Conservation (phyloP, 805 yeast genomes). For the Saccharomycopsis javanensis region DNA sequence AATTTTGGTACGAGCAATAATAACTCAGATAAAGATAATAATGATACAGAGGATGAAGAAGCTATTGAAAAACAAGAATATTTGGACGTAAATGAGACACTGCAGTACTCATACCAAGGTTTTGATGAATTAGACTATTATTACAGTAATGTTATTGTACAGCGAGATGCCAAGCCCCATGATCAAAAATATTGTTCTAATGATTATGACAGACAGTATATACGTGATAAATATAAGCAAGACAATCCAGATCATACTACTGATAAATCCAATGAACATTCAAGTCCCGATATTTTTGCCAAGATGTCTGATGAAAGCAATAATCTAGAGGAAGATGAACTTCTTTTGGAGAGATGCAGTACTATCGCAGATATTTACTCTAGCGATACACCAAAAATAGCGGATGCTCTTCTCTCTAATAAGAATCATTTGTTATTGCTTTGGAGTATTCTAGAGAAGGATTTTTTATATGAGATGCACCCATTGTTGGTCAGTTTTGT, state of each 20-base stretch:
- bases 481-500: conserved; percentile 16
- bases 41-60: neutral
- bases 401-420: conserved; percentile 12
- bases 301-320: neutral
- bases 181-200: conserved; percentile 3
- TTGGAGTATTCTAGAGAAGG: conserved; percentile 15
- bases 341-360: conserved; percentile 7
- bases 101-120: conserved; percentile 13
- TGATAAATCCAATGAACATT: neutral
- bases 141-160: conserved; percentile 7
- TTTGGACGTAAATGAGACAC: neutral
- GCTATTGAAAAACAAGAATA: neutral
- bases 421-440: conserved; percentile 4
- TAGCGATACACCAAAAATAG: conserved; percentile 5
- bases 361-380: conserved; percentile 16
- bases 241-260: neutral
- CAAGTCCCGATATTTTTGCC: neutral
- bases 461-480: conserved; percentile 5
- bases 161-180: neutral
- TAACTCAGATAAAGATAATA: conserved; percentile 1
- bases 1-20: neutral
- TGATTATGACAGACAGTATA: conserved; percentile 12
- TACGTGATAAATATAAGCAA: conserved; percentile 3
- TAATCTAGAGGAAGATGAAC: conserved; percentile 5
- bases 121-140: conserved; percentile 14